These are phyloP conservation scores for Haplosporangium gracile DNA, from an alignment of 192 early-diverging fungal species.

Conservation along the genomic window DNA sequence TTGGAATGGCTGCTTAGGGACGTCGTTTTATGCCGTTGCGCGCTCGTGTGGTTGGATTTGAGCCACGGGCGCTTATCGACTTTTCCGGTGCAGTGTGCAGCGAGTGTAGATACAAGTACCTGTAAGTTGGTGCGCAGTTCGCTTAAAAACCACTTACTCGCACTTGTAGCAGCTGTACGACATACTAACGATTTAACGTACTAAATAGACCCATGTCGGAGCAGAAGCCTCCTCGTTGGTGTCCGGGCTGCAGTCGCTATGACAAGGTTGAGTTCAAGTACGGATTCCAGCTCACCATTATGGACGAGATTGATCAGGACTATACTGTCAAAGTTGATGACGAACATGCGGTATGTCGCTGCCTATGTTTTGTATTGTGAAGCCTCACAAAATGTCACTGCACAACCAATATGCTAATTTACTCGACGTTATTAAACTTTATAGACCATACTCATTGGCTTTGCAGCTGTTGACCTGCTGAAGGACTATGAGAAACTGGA, in stretches of 20 bases:
- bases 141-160: no score
- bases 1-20: background rate
- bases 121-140: slow-evolving; percentile 10
- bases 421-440: background rate
- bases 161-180: no score
- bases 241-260: background rate
- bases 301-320: slow-evolving; percentile 22
- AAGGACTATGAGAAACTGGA: background rate
- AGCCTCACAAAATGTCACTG: no score
- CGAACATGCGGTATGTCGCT: slow-evolving; percentile 17
- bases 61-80: slow-evolving; percentile 15
- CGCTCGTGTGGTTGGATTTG: slow-evolving; percentile 13
- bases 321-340: slow-evolving; percentile 25
- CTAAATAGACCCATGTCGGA: background rate
- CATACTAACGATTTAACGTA: no score
- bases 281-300: slow-evolving; percentile 19
- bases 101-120: slow-evolving; percentile 7
- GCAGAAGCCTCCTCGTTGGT: no score
- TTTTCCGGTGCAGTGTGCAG: slow-evolving; percentile 21
- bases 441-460: slow-evolving; percentile 16
- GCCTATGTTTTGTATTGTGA: no score
- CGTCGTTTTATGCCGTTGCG: background rate
- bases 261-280: slow-evolving; percentile 3
- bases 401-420: no score
- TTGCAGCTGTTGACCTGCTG: slow-evolving; percentile 6